Base-by-base conservation (phyloP, 139 green algal genomes). In the Spirogloea muscicola region DNA sequence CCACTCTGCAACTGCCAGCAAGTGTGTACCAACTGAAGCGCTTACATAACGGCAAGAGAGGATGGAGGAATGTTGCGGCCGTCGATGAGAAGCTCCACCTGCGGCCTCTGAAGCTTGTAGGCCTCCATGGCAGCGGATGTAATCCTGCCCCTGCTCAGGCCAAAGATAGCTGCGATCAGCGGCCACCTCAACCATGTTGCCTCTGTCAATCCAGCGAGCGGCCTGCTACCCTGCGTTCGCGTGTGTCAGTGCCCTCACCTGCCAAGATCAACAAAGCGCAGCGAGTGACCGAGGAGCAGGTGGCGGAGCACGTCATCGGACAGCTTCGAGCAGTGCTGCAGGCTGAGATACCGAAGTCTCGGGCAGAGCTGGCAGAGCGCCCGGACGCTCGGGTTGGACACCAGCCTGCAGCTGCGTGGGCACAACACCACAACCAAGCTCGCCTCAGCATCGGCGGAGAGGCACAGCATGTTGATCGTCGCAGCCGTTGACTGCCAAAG, bases 221-320 rank as follows among this genome's bases (percentile, higher is more conserved):
- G 10, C 10, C 43, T 10, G 10, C 43, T 51, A 13, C 13, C 43
- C 10, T 51, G 43, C 43, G 43, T 51, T 10, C 43, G 43, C 43
- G 10, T 51, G 43, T 51, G 43, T 13, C n/a, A 64, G 55, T 64
- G 41, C 6, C 10, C 52, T 58, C 49, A 67, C 64, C 64, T 58
- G 13, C 44, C 69, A 40, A 77, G 7, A 10, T 77, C 69, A 33
- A 77, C 59, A 61, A 77, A 77, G n/a, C 69, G 37, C 36, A 77
- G 10, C 1, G 31, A n/a, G 25, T 25, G 16, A 10, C 29, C 58
- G 18, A 36, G 59, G 1, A 57, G 25, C 0, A 77, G 25, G 61
- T 78, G 25, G 3, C 29, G 18, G n/a, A 77, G 76, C 40, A 77
- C 29, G 43, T 34, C 69, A 70, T 77, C 58, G 1, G 69, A 77